These are phyloP conservation scores for Apiospora marii DNA, from an alignment of 2,329 filamentous ascomycete species.

Conservation along the genomic window DNA sequence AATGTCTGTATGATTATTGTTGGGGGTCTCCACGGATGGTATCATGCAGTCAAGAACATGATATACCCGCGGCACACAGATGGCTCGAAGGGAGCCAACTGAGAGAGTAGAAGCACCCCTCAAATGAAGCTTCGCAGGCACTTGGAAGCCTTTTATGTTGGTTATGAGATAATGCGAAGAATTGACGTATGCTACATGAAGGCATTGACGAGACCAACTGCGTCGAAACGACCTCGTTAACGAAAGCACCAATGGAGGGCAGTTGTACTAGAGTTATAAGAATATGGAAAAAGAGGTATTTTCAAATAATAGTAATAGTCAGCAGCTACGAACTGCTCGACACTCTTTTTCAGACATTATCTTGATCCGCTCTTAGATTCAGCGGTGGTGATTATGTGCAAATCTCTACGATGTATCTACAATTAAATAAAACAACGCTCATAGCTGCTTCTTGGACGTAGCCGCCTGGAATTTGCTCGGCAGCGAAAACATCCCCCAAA, in stretches of 20 bases:
- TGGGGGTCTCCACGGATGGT: not conserved
- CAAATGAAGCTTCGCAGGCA: not conserved
- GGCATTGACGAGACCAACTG: not conserved
- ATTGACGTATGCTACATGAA: not conserved
- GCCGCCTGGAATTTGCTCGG: constrained; percentile 23
- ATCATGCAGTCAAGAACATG: not conserved
- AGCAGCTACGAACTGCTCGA: not conserved
- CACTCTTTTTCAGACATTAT: not conserved
- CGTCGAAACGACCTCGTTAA: not conserved
- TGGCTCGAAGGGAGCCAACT: not conserved
- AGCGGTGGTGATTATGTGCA: not conserved
- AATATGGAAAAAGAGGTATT: not conserved
- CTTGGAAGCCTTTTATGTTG: not conserved
- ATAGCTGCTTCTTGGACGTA: not conserved
- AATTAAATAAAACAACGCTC: not conserved
- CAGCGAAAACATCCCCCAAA: constrained; percentile 25
- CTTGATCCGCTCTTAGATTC: not conserved
- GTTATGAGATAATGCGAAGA: not conserved
- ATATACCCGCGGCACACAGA: not conserved
- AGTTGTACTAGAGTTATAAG: not conserved
- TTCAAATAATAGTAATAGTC: not conserved
- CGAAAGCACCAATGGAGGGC: not conserved
- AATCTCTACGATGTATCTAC: not conserved
- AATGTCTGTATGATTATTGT: not conserved
- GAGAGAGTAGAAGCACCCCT: not conserved